phyloP scores from a whole-genome alignment of 768 basidiomycete species.

The Mycena amicta region DNA sequence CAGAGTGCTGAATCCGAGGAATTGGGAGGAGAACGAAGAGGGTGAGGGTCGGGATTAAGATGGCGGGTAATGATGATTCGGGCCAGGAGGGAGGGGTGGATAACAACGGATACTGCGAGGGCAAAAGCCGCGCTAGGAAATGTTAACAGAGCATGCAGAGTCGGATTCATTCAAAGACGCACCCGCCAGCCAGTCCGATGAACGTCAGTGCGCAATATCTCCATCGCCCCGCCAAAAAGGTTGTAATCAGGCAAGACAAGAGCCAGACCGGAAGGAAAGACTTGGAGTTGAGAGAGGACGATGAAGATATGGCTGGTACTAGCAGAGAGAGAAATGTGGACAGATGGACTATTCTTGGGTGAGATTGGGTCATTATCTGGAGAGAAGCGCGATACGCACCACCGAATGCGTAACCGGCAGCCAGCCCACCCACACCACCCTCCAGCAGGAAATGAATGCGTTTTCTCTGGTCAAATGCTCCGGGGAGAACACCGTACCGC shows the following conservation, averaged over 20 bases:
- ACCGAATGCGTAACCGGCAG: constrained; percentile 60
- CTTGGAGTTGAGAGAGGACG: constrained; percentile 45
- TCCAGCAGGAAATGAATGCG: constrained; percentile 45
- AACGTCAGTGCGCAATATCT: constrained; percentile 51
- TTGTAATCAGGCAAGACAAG: constrained; percentile 49
- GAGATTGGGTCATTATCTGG: no score
- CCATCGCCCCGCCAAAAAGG: constrained; percentile 57
- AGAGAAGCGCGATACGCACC: no score
- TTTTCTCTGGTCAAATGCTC: constrained; percentile 38
- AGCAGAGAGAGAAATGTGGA: constrained; percentile 63
- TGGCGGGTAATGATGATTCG: constrained; percentile 27
- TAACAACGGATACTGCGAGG: constrained; percentile 50
- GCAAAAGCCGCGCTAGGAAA: constrained; percentile 43
- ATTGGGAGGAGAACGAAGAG: constrained; percentile 50
- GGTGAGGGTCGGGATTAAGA: constrained; percentile 39
- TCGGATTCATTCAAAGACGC: constrained; percentile 23
- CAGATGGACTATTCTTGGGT: constrained; percentile 57
- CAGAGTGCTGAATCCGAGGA: constrained; percentile 43
- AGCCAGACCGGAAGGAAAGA: constrained; percentile 66
- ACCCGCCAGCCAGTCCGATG: constrained; percentile 59
- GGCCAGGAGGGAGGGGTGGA: constrained; percentile 36
- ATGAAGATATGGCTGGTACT: constrained; percentile 52
- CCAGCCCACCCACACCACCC: constrained; percentile 67
- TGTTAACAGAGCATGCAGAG: constrained; percentile 1
- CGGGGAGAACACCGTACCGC: constrained; percentile 35